Conservation (phyloP, 495 filamentous ascomycete genomes). For the Chaetomium fimeti region DNA sequence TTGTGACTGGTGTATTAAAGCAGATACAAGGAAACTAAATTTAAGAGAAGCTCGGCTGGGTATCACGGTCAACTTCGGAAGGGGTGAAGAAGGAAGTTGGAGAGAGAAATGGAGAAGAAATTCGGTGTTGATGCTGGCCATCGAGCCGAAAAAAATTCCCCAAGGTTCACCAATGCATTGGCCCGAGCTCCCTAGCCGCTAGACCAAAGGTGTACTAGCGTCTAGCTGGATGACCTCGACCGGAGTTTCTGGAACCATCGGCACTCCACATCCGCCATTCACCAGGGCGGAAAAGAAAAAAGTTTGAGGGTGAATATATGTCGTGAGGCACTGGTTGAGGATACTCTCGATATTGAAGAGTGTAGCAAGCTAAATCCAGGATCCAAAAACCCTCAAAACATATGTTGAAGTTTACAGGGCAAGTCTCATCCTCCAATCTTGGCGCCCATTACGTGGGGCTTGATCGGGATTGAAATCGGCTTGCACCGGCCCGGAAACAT, state of each 20-base stretch:
- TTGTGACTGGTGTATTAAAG: slow-evolving; percentile 31
- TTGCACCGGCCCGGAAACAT: slow-evolving; percentile 19
- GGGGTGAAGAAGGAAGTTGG: slow-evolving; percentile 7
- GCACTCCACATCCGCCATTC: slow-evolving; percentile 26
- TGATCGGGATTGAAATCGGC: slow-evolving; percentile 2
- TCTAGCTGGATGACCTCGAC: slow-evolving; percentile 7
- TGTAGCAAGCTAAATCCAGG: neutral
- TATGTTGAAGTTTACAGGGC: neutral
- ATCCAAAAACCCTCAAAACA: neutral
- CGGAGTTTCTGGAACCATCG: slow-evolving; percentile 39
- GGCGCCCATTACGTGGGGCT: neutral
- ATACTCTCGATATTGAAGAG: neutral
- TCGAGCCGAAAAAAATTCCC: slow-evolving; percentile 33
- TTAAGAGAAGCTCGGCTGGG: slow-evolving; percentile 21
- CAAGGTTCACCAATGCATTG: slow-evolving; percentile 28
- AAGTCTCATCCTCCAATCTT: slow-evolving; percentile 5
- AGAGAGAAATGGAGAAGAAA: slow-evolving; percentile 25
- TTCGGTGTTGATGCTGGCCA: slow-evolving; percentile 17
- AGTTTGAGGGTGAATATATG: neutral
- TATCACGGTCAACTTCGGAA: slow-evolving; percentile 27
- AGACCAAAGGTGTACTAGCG: slow-evolving; percentile 28
- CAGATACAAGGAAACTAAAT: slow-evolving; percentile 20
- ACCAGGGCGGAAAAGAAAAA: neutral
- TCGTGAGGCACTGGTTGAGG: neutral
- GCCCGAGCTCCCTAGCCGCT: slow-evolving; percentile 36